These are phyloP conservation scores for Piloderma croceum DNA, from an alignment of 768 basidiomycete genomes.

Conservation along the genomic window DNA sequence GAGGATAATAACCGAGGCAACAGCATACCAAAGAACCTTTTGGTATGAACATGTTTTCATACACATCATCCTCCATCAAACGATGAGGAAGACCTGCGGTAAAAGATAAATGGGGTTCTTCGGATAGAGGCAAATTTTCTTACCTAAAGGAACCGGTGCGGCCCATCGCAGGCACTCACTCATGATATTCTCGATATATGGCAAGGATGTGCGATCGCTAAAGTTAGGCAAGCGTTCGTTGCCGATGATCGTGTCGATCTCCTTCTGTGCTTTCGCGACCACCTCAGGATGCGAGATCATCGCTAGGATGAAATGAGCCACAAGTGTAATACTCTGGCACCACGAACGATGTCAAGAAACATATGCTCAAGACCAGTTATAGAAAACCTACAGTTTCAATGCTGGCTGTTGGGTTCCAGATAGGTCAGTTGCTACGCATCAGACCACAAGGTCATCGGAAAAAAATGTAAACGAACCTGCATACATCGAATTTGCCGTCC, in stretches of 20 bases:
- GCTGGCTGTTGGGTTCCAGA: too few relatives aligned
- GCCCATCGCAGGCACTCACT: slow-evolving; percentile 54
- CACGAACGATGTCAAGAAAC: slow-evolving; percentile 1
- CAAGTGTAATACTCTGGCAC: slow-evolving; percentile 46
- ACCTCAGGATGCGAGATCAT: slow-evolving; percentile 59
- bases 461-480: too few relatives aligned
- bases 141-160: slow-evolving; percentile 53
- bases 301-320: slow-evolving; percentile 59
- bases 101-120: slow-evolving; percentile 2
- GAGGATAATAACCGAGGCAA: slow-evolving; percentile 1
- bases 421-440: too few relatives aligned
- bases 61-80: slow-evolving; percentile 60
- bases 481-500: slow-evolving; percentile 85
- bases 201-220: slow-evolving; percentile 48
- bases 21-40: slow-evolving; percentile 51
- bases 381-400: slow-evolving; percentile 45
- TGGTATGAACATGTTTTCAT: slow-evolving; percentile 53
- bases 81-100: slow-evolving; percentile 55
- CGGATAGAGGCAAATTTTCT: slow-evolving; percentile 9
- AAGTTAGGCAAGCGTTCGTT: slow-evolving; percentile 53
- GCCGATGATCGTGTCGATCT: slow-evolving; percentile 59
- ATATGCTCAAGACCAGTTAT: slow-evolving; percentile 7
- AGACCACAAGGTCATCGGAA: too few relatives aligned
- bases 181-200: slow-evolving; percentile 55
- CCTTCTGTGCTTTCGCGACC: slow-evolving; percentile 53